A percentile compares a stretch with the other conserved stretches of the same genome.
Conservation (phyloP, 306 rosid species). For the Inga leiocalycina region DNA sequence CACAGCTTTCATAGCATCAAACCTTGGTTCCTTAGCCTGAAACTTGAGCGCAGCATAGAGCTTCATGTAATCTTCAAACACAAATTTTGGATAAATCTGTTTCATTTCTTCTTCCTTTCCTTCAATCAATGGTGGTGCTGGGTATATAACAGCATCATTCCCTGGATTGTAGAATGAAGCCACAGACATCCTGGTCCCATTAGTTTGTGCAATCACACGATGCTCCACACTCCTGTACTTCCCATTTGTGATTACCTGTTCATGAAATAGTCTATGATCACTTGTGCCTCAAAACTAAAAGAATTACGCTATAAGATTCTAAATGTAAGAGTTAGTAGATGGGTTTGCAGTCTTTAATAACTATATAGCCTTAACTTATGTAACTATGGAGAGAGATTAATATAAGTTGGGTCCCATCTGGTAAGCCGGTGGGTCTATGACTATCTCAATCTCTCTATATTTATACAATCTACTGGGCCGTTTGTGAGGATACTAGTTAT, state of each 20-base stretch:
- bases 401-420: too few species aligned
- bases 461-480: too few species aligned
- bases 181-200: conserved; percentile 62
- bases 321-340: too few species aligned
- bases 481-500: too few species aligned
- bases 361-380: too few species aligned
- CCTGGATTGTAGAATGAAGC: conserved; percentile 76
- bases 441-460: neutral
- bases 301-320: too few species aligned
- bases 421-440: too few species aligned
- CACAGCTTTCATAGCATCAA: conserved; percentile 56
- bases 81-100: conserved; percentile 62
- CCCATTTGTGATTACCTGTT: conserved; percentile 65
- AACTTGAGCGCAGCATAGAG: conserved; percentile 54
- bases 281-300: neutral
- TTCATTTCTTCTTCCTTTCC: conserved; percentile 49
- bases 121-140: conserved; percentile 57
- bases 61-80: conserved; percentile 72
- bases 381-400: too few species aligned
- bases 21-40: conserved; percentile 64
- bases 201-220: conserved; percentile 59
- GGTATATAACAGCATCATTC: conserved; percentile 59
- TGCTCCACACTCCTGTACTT: conserved; percentile 67
- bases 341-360: too few species aligned
- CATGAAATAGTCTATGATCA: neutral